These are phyloP conservation scores for Chaetomiaceae sp. DNA, from an alignment of 2,329 filamentous ascomycete species.

Conservation along the genomic window DNA sequence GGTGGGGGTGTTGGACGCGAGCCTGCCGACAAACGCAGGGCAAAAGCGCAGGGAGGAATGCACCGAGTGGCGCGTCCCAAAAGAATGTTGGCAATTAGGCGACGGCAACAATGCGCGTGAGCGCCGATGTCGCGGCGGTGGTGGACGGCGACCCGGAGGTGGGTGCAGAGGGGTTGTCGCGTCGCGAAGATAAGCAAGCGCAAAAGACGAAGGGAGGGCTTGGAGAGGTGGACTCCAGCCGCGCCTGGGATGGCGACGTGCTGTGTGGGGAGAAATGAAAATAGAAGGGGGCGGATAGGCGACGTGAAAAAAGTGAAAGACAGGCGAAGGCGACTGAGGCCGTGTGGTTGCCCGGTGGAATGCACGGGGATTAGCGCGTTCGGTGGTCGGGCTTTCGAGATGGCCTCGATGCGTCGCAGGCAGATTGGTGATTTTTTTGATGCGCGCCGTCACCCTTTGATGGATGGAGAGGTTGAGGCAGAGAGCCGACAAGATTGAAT, in stretches of 20 bases:
- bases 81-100: conserved; percentile 13
- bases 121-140: background rate
- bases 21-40: conserved; percentile 10
- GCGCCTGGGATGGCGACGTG: conserved; percentile 24
- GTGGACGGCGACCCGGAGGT: conserved; percentile 2
- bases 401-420: conserved; percentile 56
- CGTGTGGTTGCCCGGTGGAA: conserved; percentile 39
- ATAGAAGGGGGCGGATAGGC: conserved; percentile 30
- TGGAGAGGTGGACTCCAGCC: conserved; percentile 19
- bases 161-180: conserved; percentile 20
- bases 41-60: conserved; percentile 1
- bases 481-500: conserved; percentile 28
- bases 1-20: conserved; percentile 8
- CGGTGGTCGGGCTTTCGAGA: conserved; percentile 50
- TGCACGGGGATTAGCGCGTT: conserved; percentile 52
- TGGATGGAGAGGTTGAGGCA: conserved; percentile 40
- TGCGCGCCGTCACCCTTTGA: conserved; percentile 52
- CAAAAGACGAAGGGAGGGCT: conserved; percentile 13
- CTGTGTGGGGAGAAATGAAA: conserved; percentile 21
- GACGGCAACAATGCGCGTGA: conserved; percentile 8
- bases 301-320: conserved; percentile 43
- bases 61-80: conserved; percentile 16
- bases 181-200: conserved; percentile 20
- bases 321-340: conserved; percentile 36
- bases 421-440: conserved; percentile 59